phyloP scores from a whole-genome alignment of 257 asterid species.

The Solanum verrucosum region DNA sequence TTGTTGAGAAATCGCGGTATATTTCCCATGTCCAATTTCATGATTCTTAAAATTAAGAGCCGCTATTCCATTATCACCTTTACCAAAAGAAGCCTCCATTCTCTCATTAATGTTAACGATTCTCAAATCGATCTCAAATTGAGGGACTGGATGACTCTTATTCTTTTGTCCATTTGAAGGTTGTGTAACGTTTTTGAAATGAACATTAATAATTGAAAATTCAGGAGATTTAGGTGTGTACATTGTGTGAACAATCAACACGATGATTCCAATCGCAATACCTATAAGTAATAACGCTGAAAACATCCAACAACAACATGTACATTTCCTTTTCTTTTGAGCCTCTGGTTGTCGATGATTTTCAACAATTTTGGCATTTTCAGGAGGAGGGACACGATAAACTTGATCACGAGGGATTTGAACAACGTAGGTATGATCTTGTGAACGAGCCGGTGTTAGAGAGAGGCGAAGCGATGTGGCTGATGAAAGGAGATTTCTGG shows the following conservation, averaged over 20 bases:
- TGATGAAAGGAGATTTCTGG: neutral
- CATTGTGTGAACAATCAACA: constrained; percentile 9
- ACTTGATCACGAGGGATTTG: constrained; percentile 67
- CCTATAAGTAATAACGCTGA: constrained; percentile 6
- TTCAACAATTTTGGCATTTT: constrained; percentile 52
- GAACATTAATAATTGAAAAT: constrained; percentile 22
- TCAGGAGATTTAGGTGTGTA: constrained; percentile 40
- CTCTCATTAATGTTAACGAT: constrained; percentile 27
- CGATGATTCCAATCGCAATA: neutral
- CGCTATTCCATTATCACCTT: constrained; percentile 8
- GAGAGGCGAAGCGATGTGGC: neutral
- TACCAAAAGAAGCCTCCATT: constrained; percentile 17
- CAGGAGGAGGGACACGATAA: constrained; percentile 79
- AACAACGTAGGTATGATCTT: constrained; percentile 47
- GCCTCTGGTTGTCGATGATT: constrained; percentile 5
- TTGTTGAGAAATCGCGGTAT: neutral
- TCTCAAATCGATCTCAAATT: constrained; percentile 16
- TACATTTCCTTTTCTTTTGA: neutral
- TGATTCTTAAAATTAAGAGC: constrained; percentile 22
- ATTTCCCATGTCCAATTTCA: constrained; percentile 32
- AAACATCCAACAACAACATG: constrained; percentile 10
- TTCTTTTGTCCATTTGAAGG: neutral
- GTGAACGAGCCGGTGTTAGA: neutral
- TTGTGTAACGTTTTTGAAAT: neutral
- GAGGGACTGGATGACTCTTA: neutral